Base-by-base conservation (phyloP, 495 filamentous ascomycete species). In the Xylaria bambusicola region DNA sequence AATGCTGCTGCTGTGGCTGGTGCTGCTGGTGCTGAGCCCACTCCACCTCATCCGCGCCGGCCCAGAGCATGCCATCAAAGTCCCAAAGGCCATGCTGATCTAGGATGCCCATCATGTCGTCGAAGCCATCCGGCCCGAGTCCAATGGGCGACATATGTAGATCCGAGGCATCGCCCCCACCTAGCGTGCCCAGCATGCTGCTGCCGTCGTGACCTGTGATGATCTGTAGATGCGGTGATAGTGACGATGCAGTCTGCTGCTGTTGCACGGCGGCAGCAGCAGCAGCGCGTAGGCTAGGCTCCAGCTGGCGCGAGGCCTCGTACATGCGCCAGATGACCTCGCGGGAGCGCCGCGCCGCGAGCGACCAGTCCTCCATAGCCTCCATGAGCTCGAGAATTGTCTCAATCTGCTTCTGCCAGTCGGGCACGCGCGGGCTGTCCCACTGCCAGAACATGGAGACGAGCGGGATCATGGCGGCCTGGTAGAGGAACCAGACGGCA, bases 401-500 rank as follows among this genome's bases (percentile, higher is more conserved):
- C 71, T 91, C 86, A 41, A 91, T 83, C 71, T 89, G 88, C 76
- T 81, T 71, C 70, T 84, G 71, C 78, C 84, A 73, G 71, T 84
- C 68, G 62, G 77, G 67, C 72, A 80, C 84, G 56, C 79, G 74
- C 0, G 74, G 75, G 38, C 78, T 82, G 51, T 77, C 77, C 68
- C 83, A 83, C 63, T 86, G 83, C 77, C 86, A 85, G 64, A 88
- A 87, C 13, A 93, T 78, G 13, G 80, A 85, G 7, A 93, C 79
- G 2, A 93, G 79, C 0, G 89, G 90, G 20, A 93, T 86, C 83
- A 91, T 86, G 44, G 83, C 82, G 0, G 88, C 87, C 70, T 93
- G 90, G 77, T 90, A 92, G 44, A 89, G 78, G 70, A 90, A 87
- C 90, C 90, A 93, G 21, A 90, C 87, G 4, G 86, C 89, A 72